A percentile compares a stretch with the other conserved stretches of the same genome.
Evolutionary conservation across 306 rosid genomes (phyloP).

Genomic region (Vicia faba): DNA sequence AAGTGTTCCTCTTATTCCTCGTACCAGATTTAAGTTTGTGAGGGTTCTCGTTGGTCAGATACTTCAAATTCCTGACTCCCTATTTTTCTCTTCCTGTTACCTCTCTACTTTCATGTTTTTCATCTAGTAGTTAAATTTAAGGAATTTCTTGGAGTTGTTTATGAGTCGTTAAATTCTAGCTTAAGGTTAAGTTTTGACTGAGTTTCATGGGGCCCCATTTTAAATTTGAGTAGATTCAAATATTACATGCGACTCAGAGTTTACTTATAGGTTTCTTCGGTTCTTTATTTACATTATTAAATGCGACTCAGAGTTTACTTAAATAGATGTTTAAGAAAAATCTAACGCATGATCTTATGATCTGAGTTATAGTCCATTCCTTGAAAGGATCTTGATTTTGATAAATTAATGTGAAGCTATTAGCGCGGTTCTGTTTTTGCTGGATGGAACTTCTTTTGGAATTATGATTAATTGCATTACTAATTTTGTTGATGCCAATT

Average conservation of each 20-base stretch:
- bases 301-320: no score
- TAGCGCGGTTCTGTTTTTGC: slow-evolving; percentile 7
- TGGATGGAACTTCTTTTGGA: slow-evolving; percentile 8
- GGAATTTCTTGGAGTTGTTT: neutral
- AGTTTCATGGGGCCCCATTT: neutral
- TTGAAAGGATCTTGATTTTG: neutral
- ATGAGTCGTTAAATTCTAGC: neutral
- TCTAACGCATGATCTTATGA: neutral
- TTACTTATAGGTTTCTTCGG: neutral
- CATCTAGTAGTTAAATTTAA: neutral
- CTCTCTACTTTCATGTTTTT: neutral
- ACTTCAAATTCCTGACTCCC: no score
- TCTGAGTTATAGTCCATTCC: neutral
- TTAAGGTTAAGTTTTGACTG: neutral
- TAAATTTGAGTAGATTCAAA: neutral
- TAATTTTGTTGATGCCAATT: slow-evolving; percentile 4
- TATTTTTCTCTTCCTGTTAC: no score
- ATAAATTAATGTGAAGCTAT: slow-evolving; percentile 5
- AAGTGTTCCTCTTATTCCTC: no score
- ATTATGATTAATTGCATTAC: neutral
- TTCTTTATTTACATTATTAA: neutral
- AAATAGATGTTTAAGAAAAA: neutral
- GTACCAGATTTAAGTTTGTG: slow-evolving; percentile 4
- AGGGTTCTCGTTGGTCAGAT: neutral
- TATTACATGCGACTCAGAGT: neutral